Evolutionary conservation across 192 early-diverging fungal species (phyloP).

Genomic region (Coemansia sp.): DNA sequence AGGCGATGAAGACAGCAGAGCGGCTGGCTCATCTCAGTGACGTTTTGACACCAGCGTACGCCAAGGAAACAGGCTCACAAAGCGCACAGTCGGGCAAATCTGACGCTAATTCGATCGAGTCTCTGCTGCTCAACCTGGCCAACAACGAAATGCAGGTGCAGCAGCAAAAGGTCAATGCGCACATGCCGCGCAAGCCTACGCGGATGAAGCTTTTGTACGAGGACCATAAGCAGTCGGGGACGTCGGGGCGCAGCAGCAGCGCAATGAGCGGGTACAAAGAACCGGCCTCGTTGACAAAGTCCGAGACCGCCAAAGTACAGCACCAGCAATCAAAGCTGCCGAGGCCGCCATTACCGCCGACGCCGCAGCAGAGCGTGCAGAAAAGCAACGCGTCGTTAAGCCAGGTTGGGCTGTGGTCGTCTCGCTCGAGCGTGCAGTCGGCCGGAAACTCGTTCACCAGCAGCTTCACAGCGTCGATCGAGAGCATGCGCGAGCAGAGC

Average conservation of each 20-base stretch:
- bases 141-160: slow-evolving; percentile 54
- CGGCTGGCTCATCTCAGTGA: slow-evolving; percentile 48
- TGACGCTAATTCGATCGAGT: slow-evolving; percentile 42
- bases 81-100: slow-evolving; percentile 2
- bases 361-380: background rate
- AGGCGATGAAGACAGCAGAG: slow-evolving; percentile 50
- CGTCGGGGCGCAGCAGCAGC: slow-evolving; percentile 25
- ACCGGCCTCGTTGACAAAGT: slow-evolving; percentile 4
- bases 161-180: slow-evolving; percentile 49
- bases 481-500: slow-evolving; percentile 48
- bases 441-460: slow-evolving; percentile 5
- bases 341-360: slow-evolving; percentile 1
- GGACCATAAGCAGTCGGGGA: slow-evolving; percentile 36
- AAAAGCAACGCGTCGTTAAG: slow-evolving; percentile 18
- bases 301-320: background rate
- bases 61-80: slow-evolving; percentile 9
- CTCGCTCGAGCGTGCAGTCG: slow-evolving; percentile 11
- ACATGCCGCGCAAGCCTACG: slow-evolving; percentile 46
- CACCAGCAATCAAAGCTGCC: slow-evolving; percentile 10
- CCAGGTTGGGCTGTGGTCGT: slow-evolving; percentile 38
- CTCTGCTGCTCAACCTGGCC: slow-evolving; percentile 45
- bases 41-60: slow-evolving; percentile 44
- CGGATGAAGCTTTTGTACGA: slow-evolving; percentile 54
- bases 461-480: slow-evolving; percentile 49
- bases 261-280: slow-evolving; percentile 11